These are phyloP conservation scores for Trametopsis cervina DNA, from an alignment of 768 basidiomycete genomes.

Conservation along the genomic window DNA sequence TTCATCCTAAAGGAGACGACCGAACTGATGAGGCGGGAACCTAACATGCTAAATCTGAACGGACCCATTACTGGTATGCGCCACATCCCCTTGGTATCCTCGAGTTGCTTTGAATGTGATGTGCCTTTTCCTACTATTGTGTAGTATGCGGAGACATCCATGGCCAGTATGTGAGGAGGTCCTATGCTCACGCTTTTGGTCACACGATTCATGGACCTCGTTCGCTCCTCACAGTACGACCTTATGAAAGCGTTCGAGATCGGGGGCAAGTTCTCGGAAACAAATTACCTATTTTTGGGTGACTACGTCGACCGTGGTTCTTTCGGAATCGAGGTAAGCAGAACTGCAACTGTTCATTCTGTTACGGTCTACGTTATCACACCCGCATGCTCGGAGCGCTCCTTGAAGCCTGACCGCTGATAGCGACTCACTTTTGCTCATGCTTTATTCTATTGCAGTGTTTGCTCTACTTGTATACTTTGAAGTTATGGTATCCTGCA, in stretches of 20 bases:
- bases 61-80: constrained; percentile 85
- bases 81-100: background rate
- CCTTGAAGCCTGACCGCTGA: too few species aligned
- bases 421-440: too few species aligned
- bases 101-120: too few species aligned
- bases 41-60: constrained; percentile 79
- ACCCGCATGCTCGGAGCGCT: too few species aligned
- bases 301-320: constrained; percentile 97
- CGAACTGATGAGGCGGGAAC: constrained; percentile 62
- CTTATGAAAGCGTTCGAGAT: constrained; percentile 97
- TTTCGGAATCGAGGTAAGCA: constrained; percentile 70
- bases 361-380: too few species aligned
- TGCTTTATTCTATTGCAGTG: constrained; percentile 41
- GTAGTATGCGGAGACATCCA: constrained; percentile 96
- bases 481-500: constrained; percentile 87
- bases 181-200: background rate
- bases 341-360: background rate
- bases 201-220: background rate
- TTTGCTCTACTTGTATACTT: constrained; percentile 84
- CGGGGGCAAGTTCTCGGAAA: constrained; percentile 79
- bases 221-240: constrained; percentile 61
- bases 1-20: constrained; percentile 70
- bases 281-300: constrained; percentile 87
- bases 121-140: constrained; percentile 4
- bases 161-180: constrained; percentile 77